Conservation (phyloP, 1,284 basidiomycete genomes). For the Rhizoctonia solani region DNA sequence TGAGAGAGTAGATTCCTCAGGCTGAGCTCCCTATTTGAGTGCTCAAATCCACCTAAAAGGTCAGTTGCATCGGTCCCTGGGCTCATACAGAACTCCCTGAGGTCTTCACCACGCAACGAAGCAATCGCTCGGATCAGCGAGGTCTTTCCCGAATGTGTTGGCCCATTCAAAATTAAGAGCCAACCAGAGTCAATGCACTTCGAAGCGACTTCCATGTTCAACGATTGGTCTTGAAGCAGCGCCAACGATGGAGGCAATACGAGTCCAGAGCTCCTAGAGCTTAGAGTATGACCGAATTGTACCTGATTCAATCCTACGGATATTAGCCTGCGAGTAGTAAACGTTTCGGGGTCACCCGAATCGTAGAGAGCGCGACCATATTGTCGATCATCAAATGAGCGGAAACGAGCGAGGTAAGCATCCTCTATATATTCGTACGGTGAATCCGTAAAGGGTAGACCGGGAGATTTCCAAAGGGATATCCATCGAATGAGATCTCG, state of each 20-base stretch:
- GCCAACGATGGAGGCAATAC: slow-evolving; percentile 46
- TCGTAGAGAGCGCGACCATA: slow-evolving; percentile 68
- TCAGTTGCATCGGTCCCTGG: slow-evolving; percentile 92
- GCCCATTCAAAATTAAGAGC: slow-evolving; percentile 87
- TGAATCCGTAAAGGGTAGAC: slow-evolving; percentile 54
- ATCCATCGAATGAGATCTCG: slow-evolving; percentile 94
- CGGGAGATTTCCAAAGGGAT: slow-evolving; percentile 52
- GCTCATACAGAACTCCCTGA: slow-evolving; percentile 82
- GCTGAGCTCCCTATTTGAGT: slow-evolving; percentile 47
- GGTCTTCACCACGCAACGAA: slow-evolving; percentile 64
- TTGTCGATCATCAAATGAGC: slow-evolving; percentile 67
- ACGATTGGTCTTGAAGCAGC: slow-evolving; percentile 42
- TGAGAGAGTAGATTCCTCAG: background rate
- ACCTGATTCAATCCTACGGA: slow-evolving; percentile 58
- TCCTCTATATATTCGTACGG: slow-evolving; percentile 66
- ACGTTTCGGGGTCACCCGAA: slow-evolving; percentile 55
- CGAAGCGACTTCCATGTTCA: slow-evolving; percentile 70
- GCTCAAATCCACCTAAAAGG: slow-evolving; percentile 95
- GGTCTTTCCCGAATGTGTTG: slow-evolving; percentile 79
- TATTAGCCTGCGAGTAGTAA: slow-evolving; percentile 46
- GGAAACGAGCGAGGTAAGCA: slow-evolving; percentile 87
- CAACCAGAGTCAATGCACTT: slow-evolving; percentile 79
- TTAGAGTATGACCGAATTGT: slow-evolving; percentile 72
- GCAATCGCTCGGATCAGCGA: slow-evolving; percentile 75
- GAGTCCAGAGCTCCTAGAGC: slow-evolving; percentile 52